Conservation (phyloP, 805 yeast species). For the Torulaspora quercuum region DNA sequence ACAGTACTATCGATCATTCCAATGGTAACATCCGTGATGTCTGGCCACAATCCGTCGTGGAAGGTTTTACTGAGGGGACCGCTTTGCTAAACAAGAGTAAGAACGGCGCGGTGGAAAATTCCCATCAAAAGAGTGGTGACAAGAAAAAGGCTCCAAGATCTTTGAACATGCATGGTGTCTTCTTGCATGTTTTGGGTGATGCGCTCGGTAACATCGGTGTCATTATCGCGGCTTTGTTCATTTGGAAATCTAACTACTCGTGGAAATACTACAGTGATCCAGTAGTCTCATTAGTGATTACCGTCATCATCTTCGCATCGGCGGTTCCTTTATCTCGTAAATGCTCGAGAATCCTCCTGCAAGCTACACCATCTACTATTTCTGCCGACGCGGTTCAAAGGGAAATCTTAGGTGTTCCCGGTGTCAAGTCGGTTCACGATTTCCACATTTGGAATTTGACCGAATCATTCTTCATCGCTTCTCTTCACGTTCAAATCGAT, state of each 20-base stretch:
- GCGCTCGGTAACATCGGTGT: constrained; percentile 96
- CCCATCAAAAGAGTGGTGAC: constrained; percentile 6
- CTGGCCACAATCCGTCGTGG: constrained; percentile 30
- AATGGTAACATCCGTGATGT: constrained; percentile 22
- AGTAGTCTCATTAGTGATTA: constrained; percentile 74
- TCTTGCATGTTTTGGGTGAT: constrained; percentile 91
- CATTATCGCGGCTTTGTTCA: constrained; percentile 80
- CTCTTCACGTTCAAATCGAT: constrained; percentile 78
- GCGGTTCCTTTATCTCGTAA: constrained; percentile 87
- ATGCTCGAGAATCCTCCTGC: constrained; percentile 82
- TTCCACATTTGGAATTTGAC: constrained; percentile 95
- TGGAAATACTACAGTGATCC: constrained; percentile 92
- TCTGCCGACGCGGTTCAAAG: constrained; percentile 69
- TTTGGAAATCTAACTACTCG: constrained; percentile 87
- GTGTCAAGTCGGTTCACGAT: constrained; percentile 86
- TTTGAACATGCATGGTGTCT: constrained; percentile 97
- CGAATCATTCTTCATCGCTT: constrained; percentile 81
- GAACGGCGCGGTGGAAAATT: constrained; percentile 4
- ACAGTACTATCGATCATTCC: constrained; percentile 13
- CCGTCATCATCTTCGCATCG: constrained; percentile 82
- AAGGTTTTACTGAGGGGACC: constrained; percentile 35
- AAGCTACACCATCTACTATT: constrained; percentile 86
- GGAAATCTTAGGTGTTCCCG: constrained; percentile 63
- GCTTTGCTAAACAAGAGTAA: constrained; percentile 30
- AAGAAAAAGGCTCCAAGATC: constrained; percentile 45